A percentile compares a stretch with the other conserved stretches of the same genome.
Conservation (phyloP, 305 asterid species). For the Fraxinus latifolia region DNA sequence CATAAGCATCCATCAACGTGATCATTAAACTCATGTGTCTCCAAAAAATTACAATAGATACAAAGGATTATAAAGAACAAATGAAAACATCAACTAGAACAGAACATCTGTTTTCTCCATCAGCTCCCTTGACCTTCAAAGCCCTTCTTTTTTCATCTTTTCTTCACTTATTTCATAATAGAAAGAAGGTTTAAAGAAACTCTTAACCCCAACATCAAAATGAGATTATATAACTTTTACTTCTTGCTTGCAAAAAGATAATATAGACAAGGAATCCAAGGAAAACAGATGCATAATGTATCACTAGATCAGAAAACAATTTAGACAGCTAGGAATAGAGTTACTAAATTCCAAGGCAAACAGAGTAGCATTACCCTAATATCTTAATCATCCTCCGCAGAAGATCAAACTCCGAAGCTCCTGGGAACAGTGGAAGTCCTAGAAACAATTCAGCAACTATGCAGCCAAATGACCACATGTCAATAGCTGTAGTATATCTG, state of each 20-base stretch:
- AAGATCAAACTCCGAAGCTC: slow-evolving; percentile 97
- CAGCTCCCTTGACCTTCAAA: background rate
- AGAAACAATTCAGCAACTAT: slow-evolving; percentile 92
- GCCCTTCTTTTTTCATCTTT: background rate
- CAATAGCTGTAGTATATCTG: slow-evolving; percentile 94
- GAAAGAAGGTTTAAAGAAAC: background rate
- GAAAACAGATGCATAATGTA: slow-evolving; percentile 2
- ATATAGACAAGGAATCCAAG: background rate
- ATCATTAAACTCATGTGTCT: background rate
- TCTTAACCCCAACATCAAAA: background rate
- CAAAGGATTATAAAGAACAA: background rate
- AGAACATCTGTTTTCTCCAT: background rate
- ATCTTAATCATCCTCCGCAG: slow-evolving; percentile 92
- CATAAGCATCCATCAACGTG: background rate
- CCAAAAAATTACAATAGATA: background rate
- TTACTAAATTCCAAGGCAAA: slow-evolving; percentile 18
- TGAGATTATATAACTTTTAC: background rate
- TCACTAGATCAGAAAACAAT: slow-evolving; percentile 16
- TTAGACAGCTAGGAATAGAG: slow-evolving; percentile 11
- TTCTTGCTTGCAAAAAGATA: slow-evolving; percentile 7
- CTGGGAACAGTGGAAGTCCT: slow-evolving; percentile 96
- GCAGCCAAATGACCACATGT: slow-evolving; percentile 99
- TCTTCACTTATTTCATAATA: background rate
- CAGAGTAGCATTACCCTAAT: slow-evolving; percentile 60
- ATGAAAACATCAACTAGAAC: background rate